Evolutionary conservation across 768 basidiomycete genomes (phyloP).

Genomic region (Lanmaoa pseudosensibilis): DNA sequence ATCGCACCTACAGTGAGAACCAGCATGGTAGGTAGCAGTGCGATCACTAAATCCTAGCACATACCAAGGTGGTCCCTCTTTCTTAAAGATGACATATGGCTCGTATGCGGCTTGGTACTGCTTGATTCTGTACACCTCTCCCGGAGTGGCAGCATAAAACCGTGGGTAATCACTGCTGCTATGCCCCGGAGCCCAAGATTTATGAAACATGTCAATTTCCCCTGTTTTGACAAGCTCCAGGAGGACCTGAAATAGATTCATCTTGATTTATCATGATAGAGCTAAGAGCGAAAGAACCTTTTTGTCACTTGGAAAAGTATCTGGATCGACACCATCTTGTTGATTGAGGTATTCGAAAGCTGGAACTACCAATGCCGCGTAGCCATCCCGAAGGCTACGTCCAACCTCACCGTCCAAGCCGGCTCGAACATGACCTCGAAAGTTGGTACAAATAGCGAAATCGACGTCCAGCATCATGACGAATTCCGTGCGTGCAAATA

Average conservation of each 20-base stretch:
- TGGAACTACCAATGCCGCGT: conserved; percentile 75
- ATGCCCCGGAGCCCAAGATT: conserved; percentile 75
- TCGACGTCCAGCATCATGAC: conserved; percentile 93
- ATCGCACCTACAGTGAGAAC: conserved; percentile 67
- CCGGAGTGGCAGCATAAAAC: conserved; percentile 60
- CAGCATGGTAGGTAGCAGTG: background rate
- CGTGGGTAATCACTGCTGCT: conserved; percentile 75
- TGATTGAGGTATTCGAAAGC: conserved; percentile 80
- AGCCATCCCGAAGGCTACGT: conserved; percentile 52
- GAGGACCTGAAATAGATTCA: conserved; percentile 42
- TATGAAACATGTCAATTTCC: conserved; percentile 75
- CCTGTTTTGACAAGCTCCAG: conserved; percentile 54
- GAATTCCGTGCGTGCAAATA: conserved; percentile 80
- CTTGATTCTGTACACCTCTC: conserved; percentile 72
- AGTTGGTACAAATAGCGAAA: conserved; percentile 82
- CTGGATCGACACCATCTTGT: conserved; percentile 58
- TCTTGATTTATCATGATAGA: background rate
- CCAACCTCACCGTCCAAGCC: conserved; percentile 35
- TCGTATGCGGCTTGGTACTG: conserved; percentile 84
- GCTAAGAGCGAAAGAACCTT: conserved; percentile 37
- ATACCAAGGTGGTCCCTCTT: conserved; percentile 73
- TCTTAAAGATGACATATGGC: conserved; percentile 83
- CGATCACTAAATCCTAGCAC: conserved; percentile 13
- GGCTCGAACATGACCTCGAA: conserved; percentile 55
- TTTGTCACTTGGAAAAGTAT: conserved; percentile 68